phyloP scores from a whole-genome alignment of 495 filamentous ascomycete species.

The Bathelium albidoporum region DNA sequence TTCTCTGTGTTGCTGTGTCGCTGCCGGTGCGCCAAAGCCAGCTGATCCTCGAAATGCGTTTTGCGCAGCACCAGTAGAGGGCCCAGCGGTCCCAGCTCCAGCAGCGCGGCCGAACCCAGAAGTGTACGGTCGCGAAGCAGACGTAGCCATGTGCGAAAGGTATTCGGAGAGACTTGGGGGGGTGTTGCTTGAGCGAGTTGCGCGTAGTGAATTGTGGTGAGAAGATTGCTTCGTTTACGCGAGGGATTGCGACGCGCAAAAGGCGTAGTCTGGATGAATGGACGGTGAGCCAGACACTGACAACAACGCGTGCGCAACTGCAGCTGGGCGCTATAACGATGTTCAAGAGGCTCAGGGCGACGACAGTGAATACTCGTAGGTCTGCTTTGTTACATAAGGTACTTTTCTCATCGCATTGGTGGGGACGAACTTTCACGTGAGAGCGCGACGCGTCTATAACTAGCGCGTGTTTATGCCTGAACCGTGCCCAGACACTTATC shows the following conservation, averaged over 20 bases:
- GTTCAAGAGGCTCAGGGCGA: no score
- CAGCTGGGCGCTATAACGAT: no score
- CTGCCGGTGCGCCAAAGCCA: conserved; percentile 7
- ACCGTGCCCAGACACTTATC: no score
- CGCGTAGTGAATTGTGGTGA: neutral
- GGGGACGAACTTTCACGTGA: no score
- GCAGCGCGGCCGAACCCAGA: conserved; percentile 17
- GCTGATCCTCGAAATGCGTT: conserved; percentile 28
- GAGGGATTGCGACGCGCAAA: neutral
- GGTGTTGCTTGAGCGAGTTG: neutral
- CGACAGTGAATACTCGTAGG: no score
- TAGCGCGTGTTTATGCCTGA: no score
- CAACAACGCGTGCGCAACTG: no score
- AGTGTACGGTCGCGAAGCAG: conserved; percentile 21
- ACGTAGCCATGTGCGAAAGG: conserved; percentile 9
- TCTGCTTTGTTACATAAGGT: no score
- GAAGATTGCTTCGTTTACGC: neutral
- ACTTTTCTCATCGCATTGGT: no score
- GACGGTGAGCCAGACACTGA: neutral
- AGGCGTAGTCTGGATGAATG: neutral
- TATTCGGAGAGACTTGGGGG: neutral
- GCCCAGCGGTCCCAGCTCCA: neutral
- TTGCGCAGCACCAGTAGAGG: conserved; percentile 9
- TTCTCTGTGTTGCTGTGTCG: conserved; percentile 29
- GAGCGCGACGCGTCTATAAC: no score